Conservation (phyloP, 192 early-diverging fungal species). For the Helicostylum pulchrum region DNA sequence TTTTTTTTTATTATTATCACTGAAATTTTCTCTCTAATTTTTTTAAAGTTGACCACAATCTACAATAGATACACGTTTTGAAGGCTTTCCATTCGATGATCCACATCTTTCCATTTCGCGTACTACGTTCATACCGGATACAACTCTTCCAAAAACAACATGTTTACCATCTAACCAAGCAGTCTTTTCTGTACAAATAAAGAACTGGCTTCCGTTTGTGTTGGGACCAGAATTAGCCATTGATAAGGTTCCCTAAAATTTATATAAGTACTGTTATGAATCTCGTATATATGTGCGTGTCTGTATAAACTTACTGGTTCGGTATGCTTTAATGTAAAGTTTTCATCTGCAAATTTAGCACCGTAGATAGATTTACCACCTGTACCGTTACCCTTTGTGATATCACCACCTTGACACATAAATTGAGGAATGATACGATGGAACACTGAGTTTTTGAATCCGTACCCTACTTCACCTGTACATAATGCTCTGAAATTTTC, state of each 20-base stretch:
- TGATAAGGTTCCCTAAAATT: constrained; percentile 74
- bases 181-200: constrained; percentile 81
- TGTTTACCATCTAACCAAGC: constrained; percentile 83
- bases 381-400: constrained; percentile 66
- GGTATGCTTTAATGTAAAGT: constrained; percentile 35
- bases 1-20: no score
- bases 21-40: no score
- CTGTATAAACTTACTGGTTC: constrained; percentile 20
- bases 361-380: constrained; percentile 87
- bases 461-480: constrained; percentile 89
- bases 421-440: constrained; percentile 72
- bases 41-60: constrained; percentile 38
- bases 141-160: constrained; percentile 72
- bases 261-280: no score
- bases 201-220: constrained; percentile 93
- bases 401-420: constrained; percentile 90
- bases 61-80: constrained; percentile 32
- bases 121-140: constrained; percentile 55
- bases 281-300: background rate
- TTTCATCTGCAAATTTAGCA: constrained; percentile 58
- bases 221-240: constrained; percentile 91
- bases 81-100: constrained; percentile 30
- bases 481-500: constrained; percentile 97
- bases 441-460: constrained; percentile 75
- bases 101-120: constrained; percentile 39